phyloP scores from a whole-genome alignment of 306 rosid genomes.

The Ceratonia siliqua region DNA sequence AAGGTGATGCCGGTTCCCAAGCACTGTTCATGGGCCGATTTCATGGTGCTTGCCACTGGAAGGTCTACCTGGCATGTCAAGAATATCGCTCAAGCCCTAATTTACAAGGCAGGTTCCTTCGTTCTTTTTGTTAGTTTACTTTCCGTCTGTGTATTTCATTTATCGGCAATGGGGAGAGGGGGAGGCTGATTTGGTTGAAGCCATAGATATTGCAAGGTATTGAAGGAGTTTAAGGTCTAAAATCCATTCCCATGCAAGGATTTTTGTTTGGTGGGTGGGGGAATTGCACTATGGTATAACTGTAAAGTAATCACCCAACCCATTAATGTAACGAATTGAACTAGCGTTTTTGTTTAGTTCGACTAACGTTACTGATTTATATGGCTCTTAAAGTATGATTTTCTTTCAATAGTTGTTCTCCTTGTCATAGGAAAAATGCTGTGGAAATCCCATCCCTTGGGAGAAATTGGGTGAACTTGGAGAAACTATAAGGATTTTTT shows the following conservation, averaged over 20 bases:
- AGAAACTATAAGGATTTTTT: slow-evolving; percentile 24
- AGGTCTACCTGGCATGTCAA: slow-evolving; percentile 91
- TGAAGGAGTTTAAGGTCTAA: not conserved
- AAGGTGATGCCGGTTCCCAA: slow-evolving; percentile 64
- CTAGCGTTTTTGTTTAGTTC: not conserved
- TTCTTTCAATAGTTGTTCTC: not conserved
- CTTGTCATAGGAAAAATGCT: not conserved
- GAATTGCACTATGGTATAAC: not conserved
- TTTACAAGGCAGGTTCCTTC: slow-evolving; percentile 65
- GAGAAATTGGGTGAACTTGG: not conserved
- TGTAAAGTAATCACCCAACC: not conserved
- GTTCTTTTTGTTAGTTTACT: not conserved
- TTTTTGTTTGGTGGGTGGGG: not conserved
- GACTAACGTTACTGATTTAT: not conserved
- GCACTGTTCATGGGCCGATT: slow-evolving; percentile 78
- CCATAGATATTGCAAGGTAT: not conserved
- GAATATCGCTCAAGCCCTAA: slow-evolving; percentile 95
- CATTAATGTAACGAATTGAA: not conserved
- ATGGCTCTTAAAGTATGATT: not conserved
- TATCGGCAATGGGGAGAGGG: too few species aligned
- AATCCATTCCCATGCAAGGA: not conserved
- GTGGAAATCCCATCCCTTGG: not conserved
- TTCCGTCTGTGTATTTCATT: not conserved
- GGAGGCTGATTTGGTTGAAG: not conserved
- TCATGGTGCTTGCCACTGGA: slow-evolving; percentile 86